These are phyloP conservation scores for Ogataea methanolica DNA, from an alignment of 805 yeast genomes.

Conservation along the genomic window DNA sequence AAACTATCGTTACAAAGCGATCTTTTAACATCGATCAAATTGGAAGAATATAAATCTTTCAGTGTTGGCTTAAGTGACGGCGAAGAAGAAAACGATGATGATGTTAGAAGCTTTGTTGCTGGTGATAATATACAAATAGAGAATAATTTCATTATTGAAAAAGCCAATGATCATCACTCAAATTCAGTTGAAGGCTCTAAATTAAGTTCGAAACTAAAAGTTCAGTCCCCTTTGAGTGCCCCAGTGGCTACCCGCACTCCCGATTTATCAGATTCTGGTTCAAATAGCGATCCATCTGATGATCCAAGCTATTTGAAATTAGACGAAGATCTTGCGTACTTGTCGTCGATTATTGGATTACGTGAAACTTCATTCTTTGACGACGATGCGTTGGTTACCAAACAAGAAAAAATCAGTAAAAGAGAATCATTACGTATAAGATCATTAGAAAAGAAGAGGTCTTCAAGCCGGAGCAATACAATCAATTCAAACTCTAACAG, in stretches of 20 bases:
- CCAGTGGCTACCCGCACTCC: neutral
- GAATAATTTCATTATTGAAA: neutral
- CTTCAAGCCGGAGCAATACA: constrained; percentile 28
- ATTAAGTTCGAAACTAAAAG: neutral
- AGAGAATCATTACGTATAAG: constrained; percentile 32
- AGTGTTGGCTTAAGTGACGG: constrained; percentile 8
- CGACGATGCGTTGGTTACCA: constrained; percentile 15
- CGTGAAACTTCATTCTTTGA: constrained; percentile 37
- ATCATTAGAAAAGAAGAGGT: constrained; percentile 32
- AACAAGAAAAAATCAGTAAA: constrained; percentile 27
- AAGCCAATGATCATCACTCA: neutral
- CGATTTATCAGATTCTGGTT: neutral
- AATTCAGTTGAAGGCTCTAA: neutral
- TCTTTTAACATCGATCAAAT: neutral
- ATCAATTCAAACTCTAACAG: constrained; percentile 15
- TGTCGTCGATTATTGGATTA: constrained; percentile 34
- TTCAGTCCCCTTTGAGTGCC: neutral
- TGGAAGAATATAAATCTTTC: neutral
- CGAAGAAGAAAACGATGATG: constrained; percentile 8
- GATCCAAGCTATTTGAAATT: neutral
- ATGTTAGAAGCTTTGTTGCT: constrained; percentile 10
- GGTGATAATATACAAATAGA: constrained; percentile 11
- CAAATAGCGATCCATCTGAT: neutral
- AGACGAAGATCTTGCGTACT: constrained; percentile 32
- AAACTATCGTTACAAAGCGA: neutral